Evolutionary conservation across 2,329 filamentous ascomycete genomes (phyloP), one percentile per base, ranked within the genome.

Genomic region (Aspergillus brasiliensis): DNA sequence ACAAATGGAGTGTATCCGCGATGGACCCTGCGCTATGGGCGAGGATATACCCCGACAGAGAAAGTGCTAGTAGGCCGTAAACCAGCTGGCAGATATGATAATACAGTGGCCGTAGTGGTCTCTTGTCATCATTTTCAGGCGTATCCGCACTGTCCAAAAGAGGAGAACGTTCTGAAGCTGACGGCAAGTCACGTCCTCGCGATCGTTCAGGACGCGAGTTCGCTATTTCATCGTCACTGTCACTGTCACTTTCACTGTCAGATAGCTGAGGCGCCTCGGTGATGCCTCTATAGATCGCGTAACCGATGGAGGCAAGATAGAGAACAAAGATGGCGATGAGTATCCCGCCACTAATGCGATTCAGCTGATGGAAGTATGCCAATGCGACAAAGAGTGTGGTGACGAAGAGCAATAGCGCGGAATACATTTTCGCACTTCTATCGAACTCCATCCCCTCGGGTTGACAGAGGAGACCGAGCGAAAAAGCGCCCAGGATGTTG

Each of bases 401-500:
- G 5, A 82, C 38, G 1, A 71, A 63, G 5, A 83, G 71, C 10
- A 80, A 68, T 8, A 82, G 57, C 1, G 71, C 66, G 1, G 80
- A 77, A 62, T 84, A 84, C 11, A 82, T 71, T 60, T 78, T 80
- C 1, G 81, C 75, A 59, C 80, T 83, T n/a, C 67, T 63, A 62
- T 84, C 83, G 59, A 84, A 84, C 1, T 59, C 49, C 10, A 77
- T 67, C 1, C 60, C 54, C 1, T 63, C 63, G 7, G 70, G 67
- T 58, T 77, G 72, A 64, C 78, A 82, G 3, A 84, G 65, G 1
- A 85, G 73, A 5, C 82, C 83, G 1, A 85, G 72, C 1, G 82
- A 82, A 65, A 85, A 85, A 11, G 83, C 83, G 15, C 83, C 83
- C 2, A 84, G 75, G 53, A 84, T 82, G 57, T 85, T 85, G 52